phyloP scores from a whole-genome alignment of 805 yeast species.

The Myxozyma lipomycoides region DNA sequence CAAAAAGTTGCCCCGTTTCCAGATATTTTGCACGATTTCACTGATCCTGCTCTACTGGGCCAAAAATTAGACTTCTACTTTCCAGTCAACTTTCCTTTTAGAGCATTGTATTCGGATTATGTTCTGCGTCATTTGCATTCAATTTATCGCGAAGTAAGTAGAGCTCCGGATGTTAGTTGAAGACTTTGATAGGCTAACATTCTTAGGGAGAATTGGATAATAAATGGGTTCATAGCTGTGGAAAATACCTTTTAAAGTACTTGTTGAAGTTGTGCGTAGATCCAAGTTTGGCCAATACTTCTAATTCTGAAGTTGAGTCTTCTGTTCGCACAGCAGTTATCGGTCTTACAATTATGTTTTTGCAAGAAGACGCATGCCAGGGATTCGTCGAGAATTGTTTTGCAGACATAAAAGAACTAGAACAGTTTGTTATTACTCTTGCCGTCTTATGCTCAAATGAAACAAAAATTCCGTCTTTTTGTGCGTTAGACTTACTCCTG shows the following conservation, averaged over 20 bases:
- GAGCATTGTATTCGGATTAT: constrained; percentile 10
- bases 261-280: constrained; percentile 3
- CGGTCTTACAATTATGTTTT: constrained; percentile 1
- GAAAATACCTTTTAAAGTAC: constrained; percentile 1
- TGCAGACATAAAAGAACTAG: neutral
- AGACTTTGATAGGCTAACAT: neutral
- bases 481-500: constrained; percentile 12
- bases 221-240: constrained; percentile 4
- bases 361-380: constrained; percentile 3
- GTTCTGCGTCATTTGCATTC: constrained; percentile 3
- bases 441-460: constrained; percentile 4
- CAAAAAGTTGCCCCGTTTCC: constrained; percentile 11
- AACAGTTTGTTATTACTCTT: constrained; percentile 3
- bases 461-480: constrained; percentile 1
- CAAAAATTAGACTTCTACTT: constrained; percentile 8
- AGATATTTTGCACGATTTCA: constrained; percentile 2
- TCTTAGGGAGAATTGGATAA: neutral
- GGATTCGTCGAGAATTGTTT: neutral
- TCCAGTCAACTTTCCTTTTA: constrained; percentile 11
- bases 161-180: neutral
- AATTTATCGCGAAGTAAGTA: neutral
- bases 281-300: constrained; percentile 2
- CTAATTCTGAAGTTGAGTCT: constrained; percentile 1
- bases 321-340: constrained; percentile 8
- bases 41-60: constrained; percentile 5